Conservation (phyloP, 805 yeast genomes). For the Lachancea meyersii region DNA sequence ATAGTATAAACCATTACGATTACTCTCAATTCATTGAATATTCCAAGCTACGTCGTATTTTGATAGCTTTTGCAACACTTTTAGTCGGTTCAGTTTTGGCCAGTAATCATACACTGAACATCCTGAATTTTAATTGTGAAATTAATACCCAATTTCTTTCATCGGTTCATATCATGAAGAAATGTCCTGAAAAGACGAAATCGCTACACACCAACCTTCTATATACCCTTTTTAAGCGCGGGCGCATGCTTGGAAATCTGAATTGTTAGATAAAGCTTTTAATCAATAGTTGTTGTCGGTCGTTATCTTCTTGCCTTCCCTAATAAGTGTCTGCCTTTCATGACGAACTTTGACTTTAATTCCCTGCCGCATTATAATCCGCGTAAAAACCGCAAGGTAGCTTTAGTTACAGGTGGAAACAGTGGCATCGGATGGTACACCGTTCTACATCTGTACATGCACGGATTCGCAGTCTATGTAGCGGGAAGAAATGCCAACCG, state of each 20-base stretch:
- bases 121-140: too few relatives aligned
- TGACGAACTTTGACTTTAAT: conserved; percentile 39
- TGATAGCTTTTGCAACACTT: not conserved
- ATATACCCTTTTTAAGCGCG: not conserved
- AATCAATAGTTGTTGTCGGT: not conserved
- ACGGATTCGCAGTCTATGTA: conserved; percentile 69
- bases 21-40: too few relatives aligned
- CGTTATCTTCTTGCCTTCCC: not conserved
- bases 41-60: too few relatives aligned
- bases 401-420: conserved; percentile 75
- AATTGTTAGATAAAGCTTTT: not conserved
- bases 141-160: not conserved
- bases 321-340: not conserved
- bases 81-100: too few relatives aligned
- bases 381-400: conserved; percentile 47
- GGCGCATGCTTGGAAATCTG: not conserved
- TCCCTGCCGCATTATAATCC: conserved; percentile 60
- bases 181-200: not conserved
- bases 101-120: too few relatives aligned
- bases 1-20: too few relatives aligned
- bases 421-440: conserved; percentile 78
- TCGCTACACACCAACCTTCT: not conserved
- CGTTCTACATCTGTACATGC: conserved; percentile 66
- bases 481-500: conserved; percentile 61
- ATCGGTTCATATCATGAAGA: not conserved